Evolutionary conservation across 768 basidiomycete genomes (phyloP), one percentile per base, ranked within the genome.

Genomic region (Boletus rubropictus): DNA sequence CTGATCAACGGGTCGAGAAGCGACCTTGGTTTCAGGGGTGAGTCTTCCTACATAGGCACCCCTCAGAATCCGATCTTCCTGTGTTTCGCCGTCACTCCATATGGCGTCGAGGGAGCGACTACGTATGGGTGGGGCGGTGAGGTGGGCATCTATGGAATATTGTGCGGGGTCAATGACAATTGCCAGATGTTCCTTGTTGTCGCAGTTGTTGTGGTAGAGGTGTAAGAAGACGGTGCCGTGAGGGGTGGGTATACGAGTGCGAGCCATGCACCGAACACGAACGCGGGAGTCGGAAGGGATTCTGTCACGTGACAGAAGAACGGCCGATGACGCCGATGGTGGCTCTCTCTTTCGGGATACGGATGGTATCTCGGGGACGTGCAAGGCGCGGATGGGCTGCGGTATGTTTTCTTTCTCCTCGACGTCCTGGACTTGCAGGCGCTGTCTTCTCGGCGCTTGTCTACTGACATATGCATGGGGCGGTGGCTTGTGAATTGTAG

Each of bases 191-290:
- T 99, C 96, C 67, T 98, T 98, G 63, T 64, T 72, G 69, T 98
- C 96, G 44, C 76, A 80, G 58, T 84, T 88, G 64, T 96, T 98
- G 66, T 92, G 90, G 70, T 98, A 98, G 44, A 98, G 71, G 59
- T 98, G 92, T 9, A 98, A 76, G 70, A 97, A 97, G 15, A 85
- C 81, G 11, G 89, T 83, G 5, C 94, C 95, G 57, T 98, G 90
- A 0, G 90, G 89, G 0, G 96, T 99, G 34, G 96, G 96, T 64
- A 98, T 89, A 47, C 96, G 86, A 4, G 96, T 97, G 47, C 96
- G 87, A 11, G 92, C 96, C 82, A 95, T 90, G 66, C 96, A 99
- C 64, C 81, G 84, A 24, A 97, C 88, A 46, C 81, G 72, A n/a
- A 89, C 46, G 4, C 38, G 32, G 0, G 60, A 44, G 20, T 44